Percentiles rank a stretch among this genome's conserved stretches.
Evolutionary conservation across 2,329 filamentous ascomycete species (phyloP).

Genomic region (Botrytis medusae): DNA sequence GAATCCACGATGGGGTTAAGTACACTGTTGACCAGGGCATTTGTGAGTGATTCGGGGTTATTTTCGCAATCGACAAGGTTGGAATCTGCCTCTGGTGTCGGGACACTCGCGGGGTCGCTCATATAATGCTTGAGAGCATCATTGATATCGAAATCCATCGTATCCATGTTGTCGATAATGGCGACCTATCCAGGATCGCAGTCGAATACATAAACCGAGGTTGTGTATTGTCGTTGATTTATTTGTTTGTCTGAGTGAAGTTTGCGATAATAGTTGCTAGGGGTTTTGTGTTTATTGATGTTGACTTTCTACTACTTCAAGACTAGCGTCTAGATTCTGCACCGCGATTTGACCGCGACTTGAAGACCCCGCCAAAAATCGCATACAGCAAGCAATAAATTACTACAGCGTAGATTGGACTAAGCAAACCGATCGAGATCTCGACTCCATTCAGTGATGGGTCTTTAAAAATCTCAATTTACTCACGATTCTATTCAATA

Average conservation of each 20-base stretch:
- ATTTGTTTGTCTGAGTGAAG: constrained; percentile 8
- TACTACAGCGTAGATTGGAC: background rate
- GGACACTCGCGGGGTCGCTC: constrained; percentile 81
- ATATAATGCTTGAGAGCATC: constrained; percentile 95
- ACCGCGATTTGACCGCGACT: constrained; percentile 20
- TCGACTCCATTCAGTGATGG: constrained; percentile 1
- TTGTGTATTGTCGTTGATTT: constrained; percentile 3
- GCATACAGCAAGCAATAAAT: constrained; percentile 1
- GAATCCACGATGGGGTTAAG: constrained; percentile 92
- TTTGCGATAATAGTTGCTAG: constrained; percentile 21
- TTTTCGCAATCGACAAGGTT: constrained; percentile 88
- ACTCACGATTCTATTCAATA: constrained; percentile 17
- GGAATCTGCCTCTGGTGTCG: constrained; percentile 81
- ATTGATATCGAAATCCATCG: constrained; percentile 91
- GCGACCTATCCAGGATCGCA: constrained; percentile 10
- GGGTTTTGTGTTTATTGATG: constrained; percentile 21
- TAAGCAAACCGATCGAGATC: background rate
- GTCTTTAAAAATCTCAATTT: constrained; percentile 19
- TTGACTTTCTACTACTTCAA: constrained; percentile 18
- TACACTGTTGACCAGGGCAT: constrained; percentile 75
- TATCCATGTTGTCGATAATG: constrained; percentile 54
- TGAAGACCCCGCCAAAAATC: constrained; percentile 18
- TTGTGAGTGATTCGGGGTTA: constrained; percentile 76
- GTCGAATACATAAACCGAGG: constrained; percentile 18
- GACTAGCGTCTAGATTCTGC: constrained; percentile 1